Conservation (phyloP, 106 monocot genomes). For the Phalaenopsis aphrodite region DNA sequence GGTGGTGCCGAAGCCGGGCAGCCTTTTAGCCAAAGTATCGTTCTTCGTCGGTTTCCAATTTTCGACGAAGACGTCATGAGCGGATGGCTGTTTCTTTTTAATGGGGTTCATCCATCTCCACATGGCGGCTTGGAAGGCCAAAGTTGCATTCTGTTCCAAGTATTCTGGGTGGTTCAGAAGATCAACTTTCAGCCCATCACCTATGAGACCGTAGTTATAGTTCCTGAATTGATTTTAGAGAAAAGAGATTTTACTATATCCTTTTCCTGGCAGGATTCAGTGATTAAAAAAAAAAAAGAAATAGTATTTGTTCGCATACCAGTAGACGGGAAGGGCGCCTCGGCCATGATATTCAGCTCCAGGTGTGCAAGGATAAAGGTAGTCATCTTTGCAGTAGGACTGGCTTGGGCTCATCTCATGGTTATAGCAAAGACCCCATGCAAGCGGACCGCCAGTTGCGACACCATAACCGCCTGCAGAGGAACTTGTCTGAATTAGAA, state of each 20-base stretch:
- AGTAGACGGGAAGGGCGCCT: constrained; percentile 59
- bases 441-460: constrained; percentile 69
- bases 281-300: neutral
- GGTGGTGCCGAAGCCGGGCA: constrained; percentile 84
- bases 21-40: constrained; percentile 70
- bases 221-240: constrained; percentile 8
- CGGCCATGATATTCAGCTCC: constrained; percentile 52
- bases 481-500: neutral
- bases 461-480: constrained; percentile 72
- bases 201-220: constrained; percentile 21
- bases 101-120: constrained; percentile 73
- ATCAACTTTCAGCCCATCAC: constrained; percentile 17
- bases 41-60: constrained; percentile 96
- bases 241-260: no score
- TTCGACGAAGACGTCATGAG: constrained; percentile 71
- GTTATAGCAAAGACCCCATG: constrained; percentile 73
- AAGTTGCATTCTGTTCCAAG: constrained; percentile 80
- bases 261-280: no score
- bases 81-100: constrained; percentile 90
- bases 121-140: constrained; percentile 86
- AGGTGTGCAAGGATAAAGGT: constrained; percentile 39
- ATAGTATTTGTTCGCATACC: constrained; percentile 19
- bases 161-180: constrained; percentile 38
- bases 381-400: constrained; percentile 33
- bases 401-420: constrained; percentile 75